Conservation (phyloP, 202 grass and related monocot species). For the Setaria italica region DNA sequence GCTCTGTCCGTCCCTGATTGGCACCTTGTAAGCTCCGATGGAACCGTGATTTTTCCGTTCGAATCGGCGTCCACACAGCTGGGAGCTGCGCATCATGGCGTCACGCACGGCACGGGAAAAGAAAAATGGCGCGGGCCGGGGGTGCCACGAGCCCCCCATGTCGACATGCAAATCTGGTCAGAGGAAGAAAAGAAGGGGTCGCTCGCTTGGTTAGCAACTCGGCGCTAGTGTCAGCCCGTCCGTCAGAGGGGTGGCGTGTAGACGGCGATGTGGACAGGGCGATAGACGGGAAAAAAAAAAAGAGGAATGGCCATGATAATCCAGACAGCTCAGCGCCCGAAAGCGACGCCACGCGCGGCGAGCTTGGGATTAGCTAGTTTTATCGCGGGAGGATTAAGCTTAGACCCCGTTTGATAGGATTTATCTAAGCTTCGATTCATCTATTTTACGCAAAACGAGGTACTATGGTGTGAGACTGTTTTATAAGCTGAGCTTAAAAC, state of each 20-base stretch:
- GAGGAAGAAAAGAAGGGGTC: background rate
- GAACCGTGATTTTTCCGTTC: too few species aligned
- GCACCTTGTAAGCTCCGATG: background rate
- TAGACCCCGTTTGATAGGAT: too few species aligned
- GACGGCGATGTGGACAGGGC: slow-evolving; percentile 2
- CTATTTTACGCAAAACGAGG: too few species aligned
- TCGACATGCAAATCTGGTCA: background rate
- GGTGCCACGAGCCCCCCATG: background rate
- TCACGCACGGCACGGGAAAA: background rate
- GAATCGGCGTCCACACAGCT: background rate
- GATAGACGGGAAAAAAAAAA: background rate
- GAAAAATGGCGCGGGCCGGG: background rate
- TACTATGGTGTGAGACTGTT: too few species aligned
- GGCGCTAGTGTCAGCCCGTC: background rate
- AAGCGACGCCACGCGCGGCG: background rate
- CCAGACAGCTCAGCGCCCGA: slow-evolving; percentile 52
- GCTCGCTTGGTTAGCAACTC: background rate
- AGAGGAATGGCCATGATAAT: slow-evolving; percentile 46
- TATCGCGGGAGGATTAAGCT: background rate
- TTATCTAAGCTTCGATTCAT: too few species aligned
- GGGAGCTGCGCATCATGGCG: background rate
- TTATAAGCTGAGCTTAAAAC: too few species aligned
- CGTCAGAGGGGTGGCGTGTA: background rate
- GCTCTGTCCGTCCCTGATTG: slow-evolving; percentile 24
- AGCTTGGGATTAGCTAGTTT: background rate